Evolutionary conservation across 305 asterid genomes (phyloP).

Genomic region (Fraxinus angustifolia): DNA sequence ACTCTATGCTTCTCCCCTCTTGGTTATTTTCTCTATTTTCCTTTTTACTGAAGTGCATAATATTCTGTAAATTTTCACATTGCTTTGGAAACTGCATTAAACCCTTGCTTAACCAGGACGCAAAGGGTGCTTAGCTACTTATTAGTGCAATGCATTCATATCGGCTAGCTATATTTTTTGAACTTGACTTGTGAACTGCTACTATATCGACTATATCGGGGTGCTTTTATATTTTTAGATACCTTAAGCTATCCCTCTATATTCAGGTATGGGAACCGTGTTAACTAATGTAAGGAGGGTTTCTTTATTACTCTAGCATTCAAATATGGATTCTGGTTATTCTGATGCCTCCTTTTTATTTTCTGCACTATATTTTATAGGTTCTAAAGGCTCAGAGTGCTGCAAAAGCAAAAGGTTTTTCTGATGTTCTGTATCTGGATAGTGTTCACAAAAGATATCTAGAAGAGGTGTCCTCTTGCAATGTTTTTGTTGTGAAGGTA

Average conservation of each 20-base stretch:
- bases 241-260: not conserved
- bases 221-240: not conserved
- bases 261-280: not conserved
- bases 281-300: not conserved
- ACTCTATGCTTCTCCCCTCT: constrained; percentile 1
- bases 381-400: constrained; percentile 93
- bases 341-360: constrained; percentile 3
- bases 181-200: not conserved
- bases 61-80: not conserved
- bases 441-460: constrained; percentile 68
- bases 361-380: constrained; percentile 32
- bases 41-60: not conserved
- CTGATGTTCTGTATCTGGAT: constrained; percentile 89
- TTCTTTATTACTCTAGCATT: constrained; percentile 4
- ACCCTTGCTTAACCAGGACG: not conserved
- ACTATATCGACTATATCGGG: not conserved
- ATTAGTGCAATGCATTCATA: not conserved
- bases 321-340: constrained; percentile 7
- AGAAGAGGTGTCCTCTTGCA: constrained; percentile 97
- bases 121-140: constrained; percentile 7
- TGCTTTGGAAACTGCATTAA: constrained; percentile 1
- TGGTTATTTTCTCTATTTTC: not conserved
- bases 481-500: constrained; percentile 93
- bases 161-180: not conserved
- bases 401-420: constrained; percentile 88